phyloP scores from a whole-genome alignment of 108 stramenopile genomes.

The Cyclotella baltica region DNA sequence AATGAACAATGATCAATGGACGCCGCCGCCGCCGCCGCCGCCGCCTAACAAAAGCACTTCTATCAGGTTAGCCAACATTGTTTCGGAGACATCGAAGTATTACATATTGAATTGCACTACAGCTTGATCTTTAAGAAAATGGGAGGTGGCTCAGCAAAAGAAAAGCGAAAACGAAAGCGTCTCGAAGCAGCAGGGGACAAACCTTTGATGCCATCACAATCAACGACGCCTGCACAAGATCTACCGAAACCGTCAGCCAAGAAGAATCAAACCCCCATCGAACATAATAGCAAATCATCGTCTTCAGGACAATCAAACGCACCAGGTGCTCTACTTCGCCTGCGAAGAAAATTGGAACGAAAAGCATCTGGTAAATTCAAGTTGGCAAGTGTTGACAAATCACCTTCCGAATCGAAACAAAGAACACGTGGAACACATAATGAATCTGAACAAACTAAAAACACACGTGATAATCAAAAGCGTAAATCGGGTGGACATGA shows the following conservation, averaged over 20 bases:
- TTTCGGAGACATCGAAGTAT: no score
- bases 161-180: slow-evolving; percentile 71
- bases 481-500: slow-evolving; percentile 21
- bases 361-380: slow-evolving; percentile 35
- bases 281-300: neutral
- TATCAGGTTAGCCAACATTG: no score
- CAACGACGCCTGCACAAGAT: slow-evolving; percentile 1
- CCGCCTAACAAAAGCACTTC: no score
- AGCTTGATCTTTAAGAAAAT: slow-evolving; percentile 20
- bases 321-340: slow-evolving; percentile 16
- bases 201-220: neutral
- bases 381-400: neutral
- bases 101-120: no score
- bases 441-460: slow-evolving; percentile 17
- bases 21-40: no score
- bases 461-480: slow-evolving; percentile 5
- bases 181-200: slow-evolving; percentile 25
- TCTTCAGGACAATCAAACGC: neutral
- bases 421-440: neutral
- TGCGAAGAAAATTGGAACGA: slow-evolving; percentile 35
- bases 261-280: slow-evolving; percentile 10
- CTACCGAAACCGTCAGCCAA: neutral
- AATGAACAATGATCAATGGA: no score
- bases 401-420: slow-evolving; percentile 7
- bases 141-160: slow-evolving; percentile 82